Conservation (phyloP, 352 stramenopile genomes). For the Globisporangium nunn region DNA sequence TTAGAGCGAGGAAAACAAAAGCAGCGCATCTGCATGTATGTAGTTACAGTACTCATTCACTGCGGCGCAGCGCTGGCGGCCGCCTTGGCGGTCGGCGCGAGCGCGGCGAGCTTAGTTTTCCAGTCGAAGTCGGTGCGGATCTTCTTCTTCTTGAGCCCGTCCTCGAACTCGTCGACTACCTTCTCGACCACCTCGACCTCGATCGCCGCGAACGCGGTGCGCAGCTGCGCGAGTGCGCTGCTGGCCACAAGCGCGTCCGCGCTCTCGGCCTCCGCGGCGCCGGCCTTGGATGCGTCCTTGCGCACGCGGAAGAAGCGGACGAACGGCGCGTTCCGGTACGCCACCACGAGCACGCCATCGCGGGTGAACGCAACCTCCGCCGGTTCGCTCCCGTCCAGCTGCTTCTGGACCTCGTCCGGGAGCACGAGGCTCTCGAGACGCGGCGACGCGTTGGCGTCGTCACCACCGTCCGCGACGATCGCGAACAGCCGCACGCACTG, state of each 20-base stretch:
- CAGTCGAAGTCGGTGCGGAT: conserved; percentile 36
- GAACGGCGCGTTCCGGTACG: conserved; percentile 59
- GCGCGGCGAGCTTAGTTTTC: conserved; percentile 27
- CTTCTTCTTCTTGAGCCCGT: conserved; percentile 80
- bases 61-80: background rate
- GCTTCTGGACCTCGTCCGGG: conserved; percentile 20
- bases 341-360: conserved; percentile 36
- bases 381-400: conserved; percentile 34
- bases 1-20: background rate
- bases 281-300: conserved; percentile 17
- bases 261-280: background rate
- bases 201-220: conserved; percentile 38
- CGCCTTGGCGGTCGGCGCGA: conserved; percentile 1
- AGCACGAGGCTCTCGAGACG: conserved; percentile 22
- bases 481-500: conserved; percentile 43
- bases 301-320: conserved; percentile 44
- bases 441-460: conserved; percentile 3
- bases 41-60: background rate
- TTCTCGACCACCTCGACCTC: conserved; percentile 41
- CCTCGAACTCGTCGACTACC: conserved; percentile 48
- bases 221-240: conserved; percentile 32
- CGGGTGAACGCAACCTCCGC: conserved; percentile 43
- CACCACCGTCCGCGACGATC: conserved; percentile 22
- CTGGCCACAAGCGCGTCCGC: conserved; percentile 10
- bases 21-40: background rate